phyloP scores from a whole-genome alignment of 208 protist species.

The Crithidia brevicula region DNA sequence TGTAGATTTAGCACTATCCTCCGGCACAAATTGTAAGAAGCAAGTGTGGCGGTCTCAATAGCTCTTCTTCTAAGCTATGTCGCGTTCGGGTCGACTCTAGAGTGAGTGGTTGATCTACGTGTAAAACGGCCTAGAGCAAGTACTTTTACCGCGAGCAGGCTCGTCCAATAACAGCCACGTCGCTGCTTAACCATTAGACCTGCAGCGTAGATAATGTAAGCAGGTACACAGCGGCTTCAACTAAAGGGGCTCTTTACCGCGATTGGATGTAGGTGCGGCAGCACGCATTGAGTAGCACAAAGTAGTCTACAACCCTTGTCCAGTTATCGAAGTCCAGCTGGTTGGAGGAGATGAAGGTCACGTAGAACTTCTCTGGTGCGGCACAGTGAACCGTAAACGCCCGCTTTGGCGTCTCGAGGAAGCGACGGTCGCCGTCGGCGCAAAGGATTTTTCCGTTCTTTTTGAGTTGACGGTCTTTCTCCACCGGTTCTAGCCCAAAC shows the following conservation, averaged over 20 bases:
- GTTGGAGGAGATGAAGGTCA: conserved; percentile 49
- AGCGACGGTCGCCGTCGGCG: conserved; percentile 14
- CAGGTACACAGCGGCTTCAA: background rate
- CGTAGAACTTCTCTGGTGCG: conserved; percentile 55
- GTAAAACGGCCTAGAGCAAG: too few relatives aligned
- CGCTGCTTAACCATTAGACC: too few relatives aligned
- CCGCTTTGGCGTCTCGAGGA: conserved; percentile 32
- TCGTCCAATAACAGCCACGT: too few relatives aligned
- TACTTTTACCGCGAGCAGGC: too few relatives aligned
- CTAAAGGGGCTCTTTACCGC: background rate
- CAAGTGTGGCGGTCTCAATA: too few relatives aligned
- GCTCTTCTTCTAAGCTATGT: too few relatives aligned
- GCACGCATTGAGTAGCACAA: conserved; percentile 38
- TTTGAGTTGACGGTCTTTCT: conserved; percentile 28
- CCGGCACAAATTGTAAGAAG: too few relatives aligned
- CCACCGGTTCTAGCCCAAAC: conserved; percentile 39
- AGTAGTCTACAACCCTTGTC: conserved; percentile 49
- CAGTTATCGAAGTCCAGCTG: conserved; percentile 47
- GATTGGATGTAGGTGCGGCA: conserved; percentile 27
- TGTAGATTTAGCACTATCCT: too few relatives aligned
- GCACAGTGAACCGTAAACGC: conserved; percentile 60
- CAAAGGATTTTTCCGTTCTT: conserved; percentile 34
- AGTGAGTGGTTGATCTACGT: too few relatives aligned
- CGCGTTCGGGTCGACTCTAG: too few relatives aligned
- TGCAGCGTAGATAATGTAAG: too few relatives aligned